Evolutionary conservation across 2,329 filamentous ascomycete genomes (phyloP), one percentile per base, ranked within the genome.

Genomic region (Cercospora citrullina): DNA sequence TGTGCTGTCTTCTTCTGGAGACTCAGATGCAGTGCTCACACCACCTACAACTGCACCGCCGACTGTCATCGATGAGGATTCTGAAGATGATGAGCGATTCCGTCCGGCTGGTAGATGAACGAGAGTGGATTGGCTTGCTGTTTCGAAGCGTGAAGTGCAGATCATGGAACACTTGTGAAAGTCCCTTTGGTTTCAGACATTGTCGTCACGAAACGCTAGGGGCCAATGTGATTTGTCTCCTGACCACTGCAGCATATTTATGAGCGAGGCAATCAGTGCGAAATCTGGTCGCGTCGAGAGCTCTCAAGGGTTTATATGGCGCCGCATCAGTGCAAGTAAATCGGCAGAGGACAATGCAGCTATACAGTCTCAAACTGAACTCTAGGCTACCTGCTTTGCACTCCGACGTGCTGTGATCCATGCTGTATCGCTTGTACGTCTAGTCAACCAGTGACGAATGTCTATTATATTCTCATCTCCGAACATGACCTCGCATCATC

Each of bases 21-120:
- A 61, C 26, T 48, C 39, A 4, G 57, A 65, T 36, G 10, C 55
- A 16, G 39, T 65, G 1, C 36, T 65, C 9, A 65, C 64, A 26
- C 64, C 64, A 18, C 64, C 64, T 31, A 65, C 64, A 9, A 65
- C 64, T 23, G 64, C 64, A 8, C 64, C 64, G 12, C 64, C 64
- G 18, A 65, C 64, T 51, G 64, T 65, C 7, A 42, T 65, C 33
- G 64, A 65, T 42, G 64, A 65, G 21, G 64, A 65, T 12, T 65
- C 64, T 5, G 64, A 61, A 28, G 64, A 65, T 53, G 60, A 63
- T n/a, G 64, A 61, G 57, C 23, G 64, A 4, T 53, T 60, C 36
- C 21, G 51, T 65, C 60, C 60, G 1, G 39, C 23, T 55, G 28
- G 60, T 12, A 55, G 60, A 30, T 48, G 21, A 61, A 21, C 21